Conservation (phyloP, 1,284 basidiomycete genomes). For the Malassezia psittaci region DNA sequence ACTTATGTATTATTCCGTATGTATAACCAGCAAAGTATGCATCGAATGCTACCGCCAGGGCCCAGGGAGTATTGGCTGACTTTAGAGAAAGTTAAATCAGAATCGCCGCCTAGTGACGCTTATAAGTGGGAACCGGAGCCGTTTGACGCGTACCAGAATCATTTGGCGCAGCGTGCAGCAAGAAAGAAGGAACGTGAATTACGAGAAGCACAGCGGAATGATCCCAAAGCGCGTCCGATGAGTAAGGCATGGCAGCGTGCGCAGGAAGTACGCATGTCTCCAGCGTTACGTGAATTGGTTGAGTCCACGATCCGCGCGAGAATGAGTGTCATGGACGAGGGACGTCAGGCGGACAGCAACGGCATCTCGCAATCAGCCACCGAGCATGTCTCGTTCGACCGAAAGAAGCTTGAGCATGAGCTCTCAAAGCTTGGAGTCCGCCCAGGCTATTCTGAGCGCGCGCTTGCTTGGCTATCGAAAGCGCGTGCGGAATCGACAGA, state of each 20-base stretch:
- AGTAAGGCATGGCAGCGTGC: constrained; percentile 58
- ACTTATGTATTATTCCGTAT: constrained; percentile 46
- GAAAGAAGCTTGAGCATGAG: constrained; percentile 24
- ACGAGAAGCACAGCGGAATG: constrained; percentile 20
- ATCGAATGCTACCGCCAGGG: constrained; percentile 40
- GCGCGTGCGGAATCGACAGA: constrained; percentile 25
- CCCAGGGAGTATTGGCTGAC: constrained; percentile 44
- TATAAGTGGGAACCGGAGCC: constrained; percentile 46
- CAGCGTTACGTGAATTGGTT: constrained; percentile 63
- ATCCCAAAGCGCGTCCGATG: constrained; percentile 26
- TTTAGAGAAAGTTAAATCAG: constrained; percentile 38
- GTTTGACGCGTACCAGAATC: constrained; percentile 38
- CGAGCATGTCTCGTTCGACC: constrained; percentile 20
- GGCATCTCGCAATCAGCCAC: neutral
- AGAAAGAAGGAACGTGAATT: constrained; percentile 25
- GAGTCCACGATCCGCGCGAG: constrained; percentile 74
- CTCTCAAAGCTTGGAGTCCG: constrained; percentile 40
- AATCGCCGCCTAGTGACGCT: constrained; percentile 27
- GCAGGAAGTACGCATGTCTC: constrained; percentile 77
- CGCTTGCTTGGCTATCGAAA: constrained; percentile 29
- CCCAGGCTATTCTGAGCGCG: constrained; percentile 33
- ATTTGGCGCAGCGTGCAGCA: constrained; percentile 33
- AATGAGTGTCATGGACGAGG: constrained; percentile 22
- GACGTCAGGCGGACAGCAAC: constrained; percentile 21
- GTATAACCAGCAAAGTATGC: constrained; percentile 37